Evolutionary conservation across 2,329 filamentous ascomycete genomes (phyloP).

Genomic region (Arthroderma sp.): DNA sequence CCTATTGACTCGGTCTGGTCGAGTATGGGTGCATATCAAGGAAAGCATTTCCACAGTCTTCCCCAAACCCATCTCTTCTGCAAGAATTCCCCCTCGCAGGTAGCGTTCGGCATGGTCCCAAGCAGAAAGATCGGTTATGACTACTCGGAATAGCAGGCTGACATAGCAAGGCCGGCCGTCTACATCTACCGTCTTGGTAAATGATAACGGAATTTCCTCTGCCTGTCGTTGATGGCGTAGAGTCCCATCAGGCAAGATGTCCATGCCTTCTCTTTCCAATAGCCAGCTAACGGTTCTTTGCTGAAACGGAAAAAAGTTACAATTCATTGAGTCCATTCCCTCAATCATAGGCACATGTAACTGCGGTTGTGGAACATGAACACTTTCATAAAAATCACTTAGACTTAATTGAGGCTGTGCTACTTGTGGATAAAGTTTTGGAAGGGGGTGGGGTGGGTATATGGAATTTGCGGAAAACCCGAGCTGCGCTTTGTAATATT

Average conservation of each 20-base stretch:
- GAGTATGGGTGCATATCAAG: constrained; percentile 33
- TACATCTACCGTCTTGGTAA: constrained; percentile 26
- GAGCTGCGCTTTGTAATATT: constrained; percentile 15
- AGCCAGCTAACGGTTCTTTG: constrained; percentile 38
- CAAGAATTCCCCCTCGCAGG: constrained; percentile 36
- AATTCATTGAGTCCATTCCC: constrained; percentile 26
- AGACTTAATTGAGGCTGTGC: constrained; percentile 11
- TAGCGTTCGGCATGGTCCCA: constrained; percentile 23
- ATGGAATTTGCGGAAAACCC: neutral
- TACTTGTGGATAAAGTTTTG: neutral
- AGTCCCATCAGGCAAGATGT: constrained; percentile 24
- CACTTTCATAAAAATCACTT: constrained; percentile 38
- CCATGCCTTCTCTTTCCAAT: constrained; percentile 32
- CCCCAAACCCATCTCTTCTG: constrained; percentile 41
- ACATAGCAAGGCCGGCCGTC: constrained; percentile 30
- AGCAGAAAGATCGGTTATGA: constrained; percentile 26
- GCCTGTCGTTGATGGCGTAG: constrained; percentile 15
- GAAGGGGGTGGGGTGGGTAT: neutral
- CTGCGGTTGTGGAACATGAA: constrained; percentile 32
- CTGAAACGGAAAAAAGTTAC: constrained; percentile 39
- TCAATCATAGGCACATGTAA: constrained; percentile 25
- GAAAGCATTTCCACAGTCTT: constrained; percentile 41
- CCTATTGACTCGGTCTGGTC: constrained; percentile 14
- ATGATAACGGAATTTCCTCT: constrained; percentile 27
- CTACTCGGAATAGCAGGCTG: constrained; percentile 33